phyloP scores from a whole-genome alignment of 106 monocot genomes.

The Amphibolis antarctica region DNA sequence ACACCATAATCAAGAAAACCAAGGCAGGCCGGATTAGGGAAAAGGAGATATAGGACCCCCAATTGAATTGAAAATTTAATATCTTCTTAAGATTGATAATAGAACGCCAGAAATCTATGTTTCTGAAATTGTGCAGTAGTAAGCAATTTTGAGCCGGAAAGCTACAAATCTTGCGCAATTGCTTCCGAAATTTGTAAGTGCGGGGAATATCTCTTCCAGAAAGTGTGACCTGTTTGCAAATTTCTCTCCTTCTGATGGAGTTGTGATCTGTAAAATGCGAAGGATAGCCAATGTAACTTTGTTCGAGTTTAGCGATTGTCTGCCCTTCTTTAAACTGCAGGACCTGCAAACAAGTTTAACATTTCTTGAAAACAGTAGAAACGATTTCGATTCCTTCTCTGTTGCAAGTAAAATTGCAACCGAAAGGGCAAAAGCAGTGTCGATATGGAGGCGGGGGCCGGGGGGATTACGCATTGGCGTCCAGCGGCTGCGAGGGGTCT shows the following conservation, averaged over 20 bases:
- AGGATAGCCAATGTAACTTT: not conserved
- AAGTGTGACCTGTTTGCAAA: not conserved
- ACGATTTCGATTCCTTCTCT: not conserved
- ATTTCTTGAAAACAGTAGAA: not conserved
- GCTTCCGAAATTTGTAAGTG: slow-evolving; percentile 3
- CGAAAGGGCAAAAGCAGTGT: not conserved
- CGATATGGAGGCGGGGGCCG: not conserved
- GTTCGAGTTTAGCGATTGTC: not conserved
- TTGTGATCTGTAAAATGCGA: slow-evolving; percentile 6
- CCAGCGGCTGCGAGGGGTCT: not conserved
- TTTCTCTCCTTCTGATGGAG: slow-evolving; percentile 12
- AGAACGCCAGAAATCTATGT: slow-evolving; percentile 7
- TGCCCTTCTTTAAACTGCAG: slow-evolving; percentile 2
- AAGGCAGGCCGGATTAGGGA: slow-evolving; percentile 26
- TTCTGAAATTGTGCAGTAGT: slow-evolving; percentile 6
- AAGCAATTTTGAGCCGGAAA: slow-evolving; percentile 21
- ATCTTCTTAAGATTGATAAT: slow-evolving; percentile 9
- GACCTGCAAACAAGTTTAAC: not conserved
- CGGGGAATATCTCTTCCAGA: slow-evolving; percentile 3
- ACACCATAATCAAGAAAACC: slow-evolving; percentile 49
- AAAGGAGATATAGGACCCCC: slow-evolving; percentile 18
- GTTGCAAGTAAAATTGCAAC: not conserved
- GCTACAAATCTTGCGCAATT: slow-evolving; percentile 1
- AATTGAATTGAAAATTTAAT: slow-evolving; percentile 25
- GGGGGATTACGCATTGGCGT: not conserved